These are phyloP conservation scores for Pisolithus albus DNA, from an alignment of 768 basidiomycete species.

Conservation along the genomic window DNA sequence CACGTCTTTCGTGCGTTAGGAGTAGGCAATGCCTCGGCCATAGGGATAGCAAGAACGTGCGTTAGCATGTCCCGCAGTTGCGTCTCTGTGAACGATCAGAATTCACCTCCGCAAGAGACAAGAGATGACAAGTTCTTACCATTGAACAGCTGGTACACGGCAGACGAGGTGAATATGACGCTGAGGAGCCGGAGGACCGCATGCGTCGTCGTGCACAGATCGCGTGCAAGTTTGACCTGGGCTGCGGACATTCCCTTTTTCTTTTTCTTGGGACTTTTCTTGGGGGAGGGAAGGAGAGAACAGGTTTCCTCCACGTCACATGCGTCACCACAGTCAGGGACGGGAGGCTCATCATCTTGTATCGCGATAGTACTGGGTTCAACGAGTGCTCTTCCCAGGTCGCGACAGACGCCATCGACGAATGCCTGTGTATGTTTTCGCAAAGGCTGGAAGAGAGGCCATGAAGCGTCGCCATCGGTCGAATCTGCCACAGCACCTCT, in stretches of 20 bases:
- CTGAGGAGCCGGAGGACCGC: constrained; percentile 61
- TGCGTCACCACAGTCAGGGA: constrained; percentile 19
- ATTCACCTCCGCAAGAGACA: background rate
- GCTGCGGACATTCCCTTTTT: constrained; percentile 69
- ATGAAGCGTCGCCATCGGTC: constrained; percentile 53
- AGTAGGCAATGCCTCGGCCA: constrained; percentile 63
- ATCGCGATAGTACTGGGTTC: constrained; percentile 37
- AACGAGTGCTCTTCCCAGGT: constrained; percentile 57
- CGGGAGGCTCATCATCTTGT: constrained; percentile 16
- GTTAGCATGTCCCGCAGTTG: constrained; percentile 57
- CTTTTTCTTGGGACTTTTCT: constrained; percentile 53
- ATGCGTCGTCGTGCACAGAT: constrained; percentile 68
- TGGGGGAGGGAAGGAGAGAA: constrained; percentile 57
- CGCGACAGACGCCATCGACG: constrained; percentile 55
- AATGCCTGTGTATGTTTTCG: constrained; percentile 47
- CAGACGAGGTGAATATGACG: constrained; percentile 53
- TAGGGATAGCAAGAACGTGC: constrained; percentile 63
- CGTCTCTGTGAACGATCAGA: constrained; percentile 35
- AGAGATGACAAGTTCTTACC: constrained; percentile 34
- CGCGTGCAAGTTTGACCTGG: constrained; percentile 72
- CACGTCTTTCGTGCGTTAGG: constrained; percentile 85
- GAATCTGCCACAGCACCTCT: constrained; percentile 36
- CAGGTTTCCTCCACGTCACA: constrained; percentile 21
- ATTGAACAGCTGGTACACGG: constrained; percentile 53
- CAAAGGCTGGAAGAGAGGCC: constrained; percentile 69